Percentiles rank a stretch among this genome's conserved stretches.
These are phyloP conservation scores for Solanum paucissectum DNA, from an alignment of 257 asterid genomes.

Conservation along the genomic window DNA sequence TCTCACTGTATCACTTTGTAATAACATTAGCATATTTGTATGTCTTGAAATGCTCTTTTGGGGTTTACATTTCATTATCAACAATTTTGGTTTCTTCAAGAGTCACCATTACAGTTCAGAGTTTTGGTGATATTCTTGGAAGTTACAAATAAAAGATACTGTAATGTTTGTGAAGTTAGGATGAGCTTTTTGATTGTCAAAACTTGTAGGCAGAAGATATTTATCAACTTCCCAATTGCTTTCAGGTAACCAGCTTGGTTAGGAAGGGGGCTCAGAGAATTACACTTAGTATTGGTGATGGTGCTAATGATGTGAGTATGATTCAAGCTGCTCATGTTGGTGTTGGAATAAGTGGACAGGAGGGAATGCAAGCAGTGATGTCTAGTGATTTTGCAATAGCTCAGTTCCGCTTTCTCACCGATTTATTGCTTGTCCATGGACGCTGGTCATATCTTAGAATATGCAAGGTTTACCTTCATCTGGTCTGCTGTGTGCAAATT, in stretches of 20 bases:
- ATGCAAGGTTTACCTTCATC: constrained; percentile 70
- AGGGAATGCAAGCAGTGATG: constrained; percentile 99
- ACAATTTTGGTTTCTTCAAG: background rate
- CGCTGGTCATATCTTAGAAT: constrained; percentile 98
- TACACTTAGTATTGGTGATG: constrained; percentile 97
- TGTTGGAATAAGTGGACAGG: constrained; percentile 99
- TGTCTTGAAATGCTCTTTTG: background rate
- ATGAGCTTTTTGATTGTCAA: background rate
- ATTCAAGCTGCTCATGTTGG: constrained; percentile 99
- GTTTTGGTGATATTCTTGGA: background rate
- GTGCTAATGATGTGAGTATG: constrained; percentile 99
- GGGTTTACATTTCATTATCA: background rate
- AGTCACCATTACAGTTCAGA: background rate
- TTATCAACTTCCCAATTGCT: constrained; percentile 5
- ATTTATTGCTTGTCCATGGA: constrained; percentile 96
- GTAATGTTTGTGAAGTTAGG: background rate
- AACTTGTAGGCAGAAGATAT: background rate
- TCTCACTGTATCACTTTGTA: background rate
- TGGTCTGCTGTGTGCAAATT: background rate
- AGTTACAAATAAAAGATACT: background rate
- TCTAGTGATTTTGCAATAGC: constrained; percentile 99
- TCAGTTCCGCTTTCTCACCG: constrained; percentile 90
- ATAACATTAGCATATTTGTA: background rate
- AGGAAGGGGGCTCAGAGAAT: constrained; percentile 90
- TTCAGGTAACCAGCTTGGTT: constrained; percentile 94